Percentiles rank a stretch among this genome's conserved stretches.
These are phyloP conservation scores for Podosphaera fusca DNA, from an alignment of 2,329 filamentous ascomycete species.

Conservation along the genomic window DNA sequence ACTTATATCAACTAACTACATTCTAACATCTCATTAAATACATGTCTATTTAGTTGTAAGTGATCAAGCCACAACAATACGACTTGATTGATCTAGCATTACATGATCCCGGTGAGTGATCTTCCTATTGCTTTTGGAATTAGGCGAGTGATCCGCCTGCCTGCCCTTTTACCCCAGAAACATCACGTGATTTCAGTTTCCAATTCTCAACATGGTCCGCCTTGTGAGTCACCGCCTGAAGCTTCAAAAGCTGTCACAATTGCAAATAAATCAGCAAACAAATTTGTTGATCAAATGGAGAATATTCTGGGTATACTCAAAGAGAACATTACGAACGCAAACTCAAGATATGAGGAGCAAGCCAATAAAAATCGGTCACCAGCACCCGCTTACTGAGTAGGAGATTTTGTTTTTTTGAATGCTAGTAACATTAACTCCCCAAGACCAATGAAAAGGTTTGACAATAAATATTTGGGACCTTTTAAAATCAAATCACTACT, in stretches of 20 bases:
- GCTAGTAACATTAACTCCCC: constrained; percentile 1
- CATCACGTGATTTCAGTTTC: too few relatives aligned
- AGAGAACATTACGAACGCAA: background rate
- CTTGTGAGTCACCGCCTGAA: background rate
- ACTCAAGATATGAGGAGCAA: background rate
- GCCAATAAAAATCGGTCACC: background rate
- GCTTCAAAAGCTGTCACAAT: background rate
- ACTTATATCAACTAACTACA: too few relatives aligned
- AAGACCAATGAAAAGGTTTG: background rate
- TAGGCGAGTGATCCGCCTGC: too few relatives aligned
- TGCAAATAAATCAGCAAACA: background rate
- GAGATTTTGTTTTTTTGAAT: background rate
- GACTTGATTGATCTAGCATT: too few relatives aligned
- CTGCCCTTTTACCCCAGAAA: too few relatives aligned
- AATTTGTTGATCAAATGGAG: background rate
- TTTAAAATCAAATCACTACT: background rate
- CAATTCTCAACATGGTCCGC: background rate
- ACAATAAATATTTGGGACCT: background rate
- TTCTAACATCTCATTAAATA: too few relatives aligned
- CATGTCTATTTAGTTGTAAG: too few relatives aligned
- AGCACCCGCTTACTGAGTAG: background rate
- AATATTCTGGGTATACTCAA: background rate
- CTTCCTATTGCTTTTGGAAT: too few relatives aligned
- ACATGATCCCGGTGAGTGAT: too few relatives aligned
- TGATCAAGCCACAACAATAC: too few relatives aligned